Base-by-base conservation (phyloP, 2,329 filamentous ascomycete species). In the Xylariales sp. region DNA sequence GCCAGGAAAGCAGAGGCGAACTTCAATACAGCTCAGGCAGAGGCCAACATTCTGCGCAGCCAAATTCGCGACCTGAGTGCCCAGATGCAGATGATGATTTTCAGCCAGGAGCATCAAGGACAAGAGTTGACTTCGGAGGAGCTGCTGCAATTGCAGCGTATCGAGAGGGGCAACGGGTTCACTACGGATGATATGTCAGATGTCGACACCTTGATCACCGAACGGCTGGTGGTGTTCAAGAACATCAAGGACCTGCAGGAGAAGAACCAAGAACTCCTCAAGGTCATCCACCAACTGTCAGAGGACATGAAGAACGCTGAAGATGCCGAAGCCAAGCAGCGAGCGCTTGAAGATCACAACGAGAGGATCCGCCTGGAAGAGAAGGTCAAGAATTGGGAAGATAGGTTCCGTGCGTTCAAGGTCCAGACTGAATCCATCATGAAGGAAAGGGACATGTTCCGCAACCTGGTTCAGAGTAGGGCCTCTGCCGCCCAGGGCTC, bases 361-460 rank as follows among this genome's bases (percentile, higher is more conserved):
- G 83, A 90, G 56, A 74, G 93, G n/a, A 78, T 84, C 49, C 76
- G 74, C 31, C 67, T 93, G 21, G 74, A 87, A 45, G 77, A 83
- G 37, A 81, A 88, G 47, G 74, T 94, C 17, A 75, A 83, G 48
- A 81, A 85, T 34, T 60, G 91, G 60, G 81, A 88, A 41, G 91
- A 96, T 47, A 89, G 96, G 57, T 79, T 95, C 37, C 79, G 83
- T 49, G 85, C 85, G 11, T 83, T 95, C 48, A 80, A 85, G 29
- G 81, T 85, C 20, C 87, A 90, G 40, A 86, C 89, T 46, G 88
- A 95, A 67, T 95, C 88, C 59, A 95, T 95, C 60, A 88, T 93
- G 57, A 88, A 89, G 52, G 93, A 98, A 65, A 83, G 93, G 45
- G 91, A 98, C 57, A 96, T 96, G 79, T 97, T 96, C 81, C 83